Evolutionary conservation across 495 filamentous ascomycete genomes (phyloP).

Genomic region (Daldinia caldariorum): DNA sequence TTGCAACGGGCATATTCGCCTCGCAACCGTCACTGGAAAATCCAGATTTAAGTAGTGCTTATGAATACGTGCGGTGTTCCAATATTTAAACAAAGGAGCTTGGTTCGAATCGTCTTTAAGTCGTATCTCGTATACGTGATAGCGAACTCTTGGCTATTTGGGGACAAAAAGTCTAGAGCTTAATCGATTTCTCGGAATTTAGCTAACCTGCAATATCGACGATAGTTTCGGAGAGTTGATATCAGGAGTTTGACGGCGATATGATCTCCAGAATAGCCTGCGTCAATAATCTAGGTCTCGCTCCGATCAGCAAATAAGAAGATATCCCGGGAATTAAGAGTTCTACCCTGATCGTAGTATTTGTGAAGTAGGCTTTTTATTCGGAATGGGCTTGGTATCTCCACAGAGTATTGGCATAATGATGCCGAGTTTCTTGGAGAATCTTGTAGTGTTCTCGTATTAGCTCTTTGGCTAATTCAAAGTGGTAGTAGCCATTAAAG

Average conservation of each 20-base stretch:
- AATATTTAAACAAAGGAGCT: background rate
- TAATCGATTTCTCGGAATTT: background rate
- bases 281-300: background rate
- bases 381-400: background rate
- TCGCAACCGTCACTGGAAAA: background rate
- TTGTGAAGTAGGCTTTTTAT: background rate
- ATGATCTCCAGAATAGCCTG: background rate
- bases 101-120: background rate
- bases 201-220: background rate
- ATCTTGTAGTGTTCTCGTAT: constrained; percentile 1
- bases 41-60: background rate
- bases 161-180: background rate
- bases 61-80: background rate
- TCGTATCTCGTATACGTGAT: background rate
- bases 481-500: constrained; percentile 16
- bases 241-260: background rate
- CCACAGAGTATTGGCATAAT: background rate
- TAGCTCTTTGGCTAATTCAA: constrained; percentile 28
- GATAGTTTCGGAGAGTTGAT: background rate
- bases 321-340: background rate
- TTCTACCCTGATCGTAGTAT: background rate
- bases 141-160: background rate
- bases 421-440: background rate
- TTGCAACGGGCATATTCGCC: background rate
- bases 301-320: background rate